phyloP scores from a whole-genome alignment of 108 stramenopile genomes.

The Nitzschia putrida region DNA sequence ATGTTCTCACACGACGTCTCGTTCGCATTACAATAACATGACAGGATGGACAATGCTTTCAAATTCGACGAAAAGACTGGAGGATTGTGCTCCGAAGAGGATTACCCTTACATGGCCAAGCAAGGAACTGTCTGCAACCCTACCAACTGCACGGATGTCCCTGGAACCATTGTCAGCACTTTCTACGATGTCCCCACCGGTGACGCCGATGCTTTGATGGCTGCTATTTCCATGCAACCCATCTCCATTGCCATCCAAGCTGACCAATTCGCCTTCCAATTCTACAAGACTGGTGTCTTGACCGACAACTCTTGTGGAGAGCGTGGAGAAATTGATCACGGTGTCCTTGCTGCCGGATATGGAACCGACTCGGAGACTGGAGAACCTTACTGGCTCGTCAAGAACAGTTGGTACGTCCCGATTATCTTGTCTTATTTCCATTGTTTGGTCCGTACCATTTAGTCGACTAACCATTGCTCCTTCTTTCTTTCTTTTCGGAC shows the following conservation, averaged over 20 bases:
- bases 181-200: conserved; percentile 82
- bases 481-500: background rate
- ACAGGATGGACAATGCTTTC: conserved; percentile 92
- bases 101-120: conserved; percentile 86
- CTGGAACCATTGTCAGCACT: conserved; percentile 67
- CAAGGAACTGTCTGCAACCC: conserved; percentile 59
- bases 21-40: background rate
- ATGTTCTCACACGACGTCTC: no score
- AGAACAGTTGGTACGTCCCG: conserved; percentile 65
- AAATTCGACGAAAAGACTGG: conserved; percentile 77
- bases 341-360: conserved; percentile 95
- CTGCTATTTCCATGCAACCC: conserved; percentile 76
- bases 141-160: conserved; percentile 70
- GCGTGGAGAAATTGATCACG: conserved; percentile 87
- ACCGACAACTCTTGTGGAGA: conserved; percentile 68
- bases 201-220: conserved; percentile 66
- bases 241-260: conserved; percentile 84
- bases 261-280: conserved; percentile 85
- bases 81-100: conserved; percentile 87
- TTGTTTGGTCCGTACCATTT: no score
- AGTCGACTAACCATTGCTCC: conserved; percentile 1
- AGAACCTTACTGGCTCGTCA: conserved; percentile 70
- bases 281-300: conserved; percentile 94
- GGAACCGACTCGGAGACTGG: conserved; percentile 75
- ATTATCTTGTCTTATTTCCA: no score